Evolutionary conservation across 2,329 filamentous ascomycete species (phyloP), one percentile per base, ranked within the genome.

Genomic region (Colletotrichum sidae): DNA sequence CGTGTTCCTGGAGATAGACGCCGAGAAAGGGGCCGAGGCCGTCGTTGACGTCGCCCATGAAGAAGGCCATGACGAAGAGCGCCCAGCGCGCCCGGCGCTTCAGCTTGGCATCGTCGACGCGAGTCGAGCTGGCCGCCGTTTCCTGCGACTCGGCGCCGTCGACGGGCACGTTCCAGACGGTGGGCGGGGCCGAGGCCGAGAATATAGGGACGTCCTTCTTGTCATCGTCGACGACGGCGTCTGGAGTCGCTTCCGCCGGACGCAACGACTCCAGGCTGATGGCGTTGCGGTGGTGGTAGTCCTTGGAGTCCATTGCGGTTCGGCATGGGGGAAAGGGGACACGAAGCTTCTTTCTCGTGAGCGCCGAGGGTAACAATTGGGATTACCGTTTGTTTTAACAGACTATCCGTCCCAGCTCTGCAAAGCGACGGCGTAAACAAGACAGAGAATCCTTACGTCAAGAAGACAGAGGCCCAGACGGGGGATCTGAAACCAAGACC

Each of bases 21-120:
- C 61, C 61, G 5, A 65, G 56, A 7, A 61, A 65, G 9, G 61
- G 61, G 7, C 61, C 56, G 2, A 65, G 34, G 3, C 61, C 61
- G 33, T 65, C 61, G n/a, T 53, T 45, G 8, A 65, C 61, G 8
- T 65, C 61, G 25, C 61, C 61, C 61, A 65, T 55, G 39, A 60
- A 61, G 39, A 65, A 65, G 8, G 61, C 56, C 61, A 61, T 41
- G 34, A 65, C 34, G 7, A 55, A 45, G 9, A 65, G 61, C 17
- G 61, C 61, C 61, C 61, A 65, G 7, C 61, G 50, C 0, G 61
- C 61, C 34, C 61, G 39, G 5, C 38, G 60, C 9, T 46, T 60
- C 12, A 65, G 38, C 56, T 45, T 65, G 10, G 34, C 45, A 46
- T 60, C 56, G 8, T 37, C 45, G 8, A 12, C n/a, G 1, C 38